A percentile compares a stretch with the other conserved stretches of the same genome.
Conservation (phyloP, 2,329 filamentous ascomycete species). For the Cladobotryum protrusum region DNA sequence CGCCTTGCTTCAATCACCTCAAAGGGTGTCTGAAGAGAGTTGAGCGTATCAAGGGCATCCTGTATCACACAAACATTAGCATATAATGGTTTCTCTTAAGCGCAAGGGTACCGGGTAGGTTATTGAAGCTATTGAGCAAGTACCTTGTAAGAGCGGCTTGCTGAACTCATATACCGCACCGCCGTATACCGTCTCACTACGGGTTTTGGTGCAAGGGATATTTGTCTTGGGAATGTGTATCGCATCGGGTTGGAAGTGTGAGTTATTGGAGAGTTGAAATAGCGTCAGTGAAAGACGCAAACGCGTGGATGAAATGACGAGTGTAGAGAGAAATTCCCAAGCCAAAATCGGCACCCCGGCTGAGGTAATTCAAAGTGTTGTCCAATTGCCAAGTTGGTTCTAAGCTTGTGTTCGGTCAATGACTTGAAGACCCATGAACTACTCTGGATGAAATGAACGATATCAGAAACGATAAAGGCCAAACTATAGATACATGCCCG, state of each 20-base stretch:
- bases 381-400: too few relatives aligned
- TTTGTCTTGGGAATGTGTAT: constrained; percentile 25
- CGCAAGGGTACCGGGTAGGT: not conserved
- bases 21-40: constrained; percentile 86
- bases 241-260: constrained; percentile 22
- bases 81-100: not conserved
- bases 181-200: constrained; percentile 12
- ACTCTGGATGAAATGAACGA: not conserved
- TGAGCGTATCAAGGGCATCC: constrained; percentile 82
- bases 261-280: not conserved
- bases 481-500: too few relatives aligned
- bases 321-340: not conserved
- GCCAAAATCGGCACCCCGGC: too few relatives aligned
- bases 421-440: not conserved
- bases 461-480: too few relatives aligned
- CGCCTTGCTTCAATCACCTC: constrained; percentile 71
- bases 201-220: constrained; percentile 17
- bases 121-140: not conserved
- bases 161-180: constrained; percentile 23
- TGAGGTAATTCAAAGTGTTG: too few relatives aligned
- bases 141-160: constrained; percentile 30
- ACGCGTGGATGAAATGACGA: not conserved
- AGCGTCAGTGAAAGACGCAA: not conserved
- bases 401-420: not conserved
- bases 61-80: constrained; percentile 28